Evolutionary conservation across 2,329 filamentous ascomycete species (phyloP).

Genomic region (Arthrobotrys entomopaga): DNA sequence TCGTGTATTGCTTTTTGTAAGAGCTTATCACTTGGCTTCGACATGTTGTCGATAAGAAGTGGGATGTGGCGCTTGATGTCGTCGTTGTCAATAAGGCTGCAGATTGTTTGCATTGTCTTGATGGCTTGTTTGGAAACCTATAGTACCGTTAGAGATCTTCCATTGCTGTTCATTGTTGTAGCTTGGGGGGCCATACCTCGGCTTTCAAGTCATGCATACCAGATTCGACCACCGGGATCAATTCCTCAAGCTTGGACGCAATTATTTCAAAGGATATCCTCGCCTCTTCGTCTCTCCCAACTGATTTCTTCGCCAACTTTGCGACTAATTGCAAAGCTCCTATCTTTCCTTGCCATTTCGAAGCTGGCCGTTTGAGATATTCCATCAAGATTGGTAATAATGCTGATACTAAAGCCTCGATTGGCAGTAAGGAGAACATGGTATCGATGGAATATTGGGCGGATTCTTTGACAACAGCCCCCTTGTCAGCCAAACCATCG

Average conservation of each 20-base stretch:
- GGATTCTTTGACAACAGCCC: constrained; percentile 84
- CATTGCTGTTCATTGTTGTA: not conserved
- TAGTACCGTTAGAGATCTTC: constrained; percentile 3
- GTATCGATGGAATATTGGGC: constrained; percentile 94
- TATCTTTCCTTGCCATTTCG: constrained; percentile 97
- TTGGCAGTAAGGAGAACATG: constrained; percentile 79
- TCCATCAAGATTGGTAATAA: constrained; percentile 78
- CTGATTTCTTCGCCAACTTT: constrained; percentile 91
- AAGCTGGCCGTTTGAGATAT: constrained; percentile 84
- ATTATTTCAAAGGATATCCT: constrained; percentile 70
- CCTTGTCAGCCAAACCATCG: constrained; percentile 90
- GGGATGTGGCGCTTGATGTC: constrained; percentile 93
- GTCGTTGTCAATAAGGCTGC: constrained; percentile 91
- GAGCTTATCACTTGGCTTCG: constrained; percentile 86
- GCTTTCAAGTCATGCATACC: constrained; percentile 97
- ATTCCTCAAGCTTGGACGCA: constrained; percentile 61
- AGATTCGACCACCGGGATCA: constrained; percentile 90
- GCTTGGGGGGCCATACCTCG: constrained; percentile 70
- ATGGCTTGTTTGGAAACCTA: constrained; percentile 81
- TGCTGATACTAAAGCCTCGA: constrained; percentile 84
- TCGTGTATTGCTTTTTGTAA: constrained; percentile 97
- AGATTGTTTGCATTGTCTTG: constrained; percentile 90
- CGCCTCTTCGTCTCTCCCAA: constrained; percentile 68
- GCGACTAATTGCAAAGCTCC: constrained; percentile 85
- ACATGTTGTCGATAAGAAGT: constrained; percentile 91